phyloP scores from a whole-genome alignment of 2,329 filamentous ascomycete species.

The Pseudogymnoascus sp. region DNA sequence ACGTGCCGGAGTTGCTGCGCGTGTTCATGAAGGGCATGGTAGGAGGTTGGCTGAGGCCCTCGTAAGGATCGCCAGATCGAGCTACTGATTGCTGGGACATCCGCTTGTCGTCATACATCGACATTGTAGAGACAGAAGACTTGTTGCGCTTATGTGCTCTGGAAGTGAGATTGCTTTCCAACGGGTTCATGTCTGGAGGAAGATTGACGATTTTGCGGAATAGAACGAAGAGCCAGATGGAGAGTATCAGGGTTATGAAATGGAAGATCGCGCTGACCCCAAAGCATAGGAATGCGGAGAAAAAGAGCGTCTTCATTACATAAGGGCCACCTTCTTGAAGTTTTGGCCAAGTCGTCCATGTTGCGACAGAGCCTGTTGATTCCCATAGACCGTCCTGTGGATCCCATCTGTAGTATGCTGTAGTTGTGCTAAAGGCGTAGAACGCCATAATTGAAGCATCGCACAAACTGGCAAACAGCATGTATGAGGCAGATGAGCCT shows the following conservation, averaged over 20 bases:
- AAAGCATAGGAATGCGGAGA: constrained; percentile 60
- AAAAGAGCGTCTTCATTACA: constrained; percentile 52
- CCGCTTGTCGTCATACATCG: constrained; percentile 13
- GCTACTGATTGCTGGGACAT: background rate
- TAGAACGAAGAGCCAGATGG: constrained; percentile 65
- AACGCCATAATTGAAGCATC: constrained; percentile 54
- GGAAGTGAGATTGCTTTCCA: constrained; percentile 78
- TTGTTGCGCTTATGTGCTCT: constrained; percentile 66
- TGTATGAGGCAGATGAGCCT: constrained; percentile 78
- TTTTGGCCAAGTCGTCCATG: constrained; percentile 52
- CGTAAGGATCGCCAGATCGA: constrained; percentile 37
- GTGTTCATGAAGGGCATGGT: constrained; percentile 77
- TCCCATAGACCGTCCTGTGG: constrained; percentile 13
- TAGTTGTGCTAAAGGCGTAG: constrained; percentile 47
- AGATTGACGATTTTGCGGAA: constrained; percentile 77
- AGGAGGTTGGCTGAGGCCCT: constrained; percentile 41
- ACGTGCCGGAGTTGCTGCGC: constrained; percentile 52
- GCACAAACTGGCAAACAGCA: constrained; percentile 69
- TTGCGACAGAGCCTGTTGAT: constrained; percentile 18
- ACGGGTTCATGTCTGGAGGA: constrained; percentile 90
- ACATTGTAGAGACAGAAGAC: constrained; percentile 30
- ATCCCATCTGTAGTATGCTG: constrained; percentile 30
- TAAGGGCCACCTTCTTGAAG: constrained; percentile 51
- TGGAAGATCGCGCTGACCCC: constrained; percentile 47
- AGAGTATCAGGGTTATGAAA: constrained; percentile 59